phyloP scores from a whole-genome alignment of 306 rosid species.

The Fragaria ananassa region DNA sequence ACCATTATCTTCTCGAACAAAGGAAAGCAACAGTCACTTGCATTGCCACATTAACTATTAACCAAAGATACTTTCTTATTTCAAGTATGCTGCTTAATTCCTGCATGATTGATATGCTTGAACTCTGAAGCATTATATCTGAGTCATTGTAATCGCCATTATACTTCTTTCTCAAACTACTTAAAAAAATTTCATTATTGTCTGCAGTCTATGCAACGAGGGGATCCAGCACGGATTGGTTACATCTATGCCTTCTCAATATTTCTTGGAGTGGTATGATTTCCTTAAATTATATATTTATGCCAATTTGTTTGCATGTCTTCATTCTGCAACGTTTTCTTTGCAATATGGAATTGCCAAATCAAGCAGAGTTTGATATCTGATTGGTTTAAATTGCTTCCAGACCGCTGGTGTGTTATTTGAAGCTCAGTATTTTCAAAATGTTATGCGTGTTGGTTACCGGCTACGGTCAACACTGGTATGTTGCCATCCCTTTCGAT shows the following conservation, averaged over 20 bases:
- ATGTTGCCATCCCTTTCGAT: constrained; percentile 14
- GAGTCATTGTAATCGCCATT: not conserved
- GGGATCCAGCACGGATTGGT: constrained; percentile 50
- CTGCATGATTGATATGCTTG: not conserved
- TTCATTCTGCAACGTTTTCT: not conserved
- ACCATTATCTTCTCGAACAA: not conserved
- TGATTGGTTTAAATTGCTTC: constrained; percentile 16
- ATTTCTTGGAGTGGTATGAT: constrained; percentile 56
- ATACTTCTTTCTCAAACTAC: not conserved
- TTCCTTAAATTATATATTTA: not conserved
- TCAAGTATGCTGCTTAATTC: not conserved
- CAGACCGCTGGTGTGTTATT: constrained; percentile 77
- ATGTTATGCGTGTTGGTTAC: constrained; percentile 91
- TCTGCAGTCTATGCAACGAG: constrained; percentile 61
- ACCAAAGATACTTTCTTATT: not conserved
- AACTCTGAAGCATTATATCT: not conserved
- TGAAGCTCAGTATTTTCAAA: constrained; percentile 98
- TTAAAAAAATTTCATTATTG: not conserved
- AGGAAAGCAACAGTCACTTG: not conserved
- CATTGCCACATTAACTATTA: not conserved
- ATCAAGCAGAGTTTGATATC: constrained; percentile 12
- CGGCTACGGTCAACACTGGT: constrained; percentile 88
- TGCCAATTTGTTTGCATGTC: not conserved
- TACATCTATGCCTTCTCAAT: constrained; percentile 54
- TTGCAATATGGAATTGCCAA: not conserved